phyloP scores from a whole-genome alignment of 202 grass and related monocot genomes.

The Zoysia matrella region DNA sequence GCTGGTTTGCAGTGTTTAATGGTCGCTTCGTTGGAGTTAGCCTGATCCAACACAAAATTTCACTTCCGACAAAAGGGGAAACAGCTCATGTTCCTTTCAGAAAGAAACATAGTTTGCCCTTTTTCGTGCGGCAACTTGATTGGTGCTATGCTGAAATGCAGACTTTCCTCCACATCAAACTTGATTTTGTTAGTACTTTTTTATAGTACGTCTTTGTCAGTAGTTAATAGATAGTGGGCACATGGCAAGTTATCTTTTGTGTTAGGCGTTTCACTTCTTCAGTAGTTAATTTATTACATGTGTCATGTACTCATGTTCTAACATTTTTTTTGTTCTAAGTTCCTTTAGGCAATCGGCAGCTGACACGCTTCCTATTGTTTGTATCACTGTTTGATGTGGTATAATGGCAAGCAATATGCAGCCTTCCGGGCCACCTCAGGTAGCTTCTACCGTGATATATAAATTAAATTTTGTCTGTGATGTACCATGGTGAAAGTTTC shows the following conservation, averaged over 20 bases:
- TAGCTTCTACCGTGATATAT: slow-evolving; percentile 30
- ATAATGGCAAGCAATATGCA: neutral
- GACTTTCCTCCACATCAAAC: slow-evolving; percentile 1
- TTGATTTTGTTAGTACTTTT: neutral
- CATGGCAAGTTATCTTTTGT: neutral
- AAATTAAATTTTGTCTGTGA: slow-evolving; percentile 29
- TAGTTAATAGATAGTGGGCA: neutral
- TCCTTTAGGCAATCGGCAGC: slow-evolving; percentile 16
- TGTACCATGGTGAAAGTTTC: slow-evolving; percentile 22
- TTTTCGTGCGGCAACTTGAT: too few species aligned
- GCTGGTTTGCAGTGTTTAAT: too few species aligned
- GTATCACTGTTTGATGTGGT: neutral
- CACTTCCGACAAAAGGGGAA: neutral
- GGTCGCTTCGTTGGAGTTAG: neutral
- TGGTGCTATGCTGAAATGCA: neutral
- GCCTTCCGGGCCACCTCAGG: slow-evolving; percentile 70
- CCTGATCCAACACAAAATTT: neutral
- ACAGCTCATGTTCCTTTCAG: too few species aligned
- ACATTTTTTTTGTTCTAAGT: neutral
- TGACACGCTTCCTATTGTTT: neutral
- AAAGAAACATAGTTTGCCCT: too few species aligned
- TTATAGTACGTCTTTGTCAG: neutral
- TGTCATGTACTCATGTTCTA: slow-evolving; percentile 3
- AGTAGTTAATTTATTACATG: neutral
- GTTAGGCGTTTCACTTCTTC: neutral